Evolutionary conservation across 2,329 filamentous ascomycete genomes (phyloP), one percentile per base, ranked within the genome.

Genomic region (Escovopsis sp.): DNA sequence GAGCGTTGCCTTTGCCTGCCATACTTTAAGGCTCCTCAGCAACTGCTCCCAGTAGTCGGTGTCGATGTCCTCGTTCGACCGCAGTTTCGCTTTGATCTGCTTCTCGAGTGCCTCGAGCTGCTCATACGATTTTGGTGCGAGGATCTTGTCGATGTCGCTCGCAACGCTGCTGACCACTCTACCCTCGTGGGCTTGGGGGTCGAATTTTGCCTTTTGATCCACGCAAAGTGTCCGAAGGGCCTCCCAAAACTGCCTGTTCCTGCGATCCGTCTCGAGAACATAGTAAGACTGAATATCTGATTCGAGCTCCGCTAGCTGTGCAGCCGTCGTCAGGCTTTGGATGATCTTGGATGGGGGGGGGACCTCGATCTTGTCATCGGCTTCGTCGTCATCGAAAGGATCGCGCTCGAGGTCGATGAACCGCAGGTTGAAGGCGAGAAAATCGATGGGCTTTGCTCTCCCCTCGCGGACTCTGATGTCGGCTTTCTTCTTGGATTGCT

Each of bases 1-100:
- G 42, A 98, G 65, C 59, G 82, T 86, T 2, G 87, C 86, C 59
- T 85, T 87, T 32, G 91, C 86, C 65, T 96, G 96, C 79, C 85
- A 95, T 1, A 94, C 78, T 6, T 83, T 70, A 48, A 98, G 67
- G 56, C 81, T 93, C 50, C 80, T 80, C 47, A 98, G 69, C 12
- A 98, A 69, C 57, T 94, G 85, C 57, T 94, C 86, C 91, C 91
- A 98, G 60, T 96, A 98, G 62, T 98, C 91, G 3, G 84, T 86
- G 60, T 98, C 91, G 50, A 98, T 89, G 34, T 85, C 80, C 56
- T 95, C 88, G 56, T 94, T 81, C 7, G 86, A 93, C 41, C 80
- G 73, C 39, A 98, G 67, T 65, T 98, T 98, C 12, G 72, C 69
- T 57, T 78, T 79, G 59, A 98, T 91, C 64, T 96, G 88, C 49